Conservation (phyloP, 225 moss, liverwort and hornwort genomes). For the Polytrichum commune region DNA sequence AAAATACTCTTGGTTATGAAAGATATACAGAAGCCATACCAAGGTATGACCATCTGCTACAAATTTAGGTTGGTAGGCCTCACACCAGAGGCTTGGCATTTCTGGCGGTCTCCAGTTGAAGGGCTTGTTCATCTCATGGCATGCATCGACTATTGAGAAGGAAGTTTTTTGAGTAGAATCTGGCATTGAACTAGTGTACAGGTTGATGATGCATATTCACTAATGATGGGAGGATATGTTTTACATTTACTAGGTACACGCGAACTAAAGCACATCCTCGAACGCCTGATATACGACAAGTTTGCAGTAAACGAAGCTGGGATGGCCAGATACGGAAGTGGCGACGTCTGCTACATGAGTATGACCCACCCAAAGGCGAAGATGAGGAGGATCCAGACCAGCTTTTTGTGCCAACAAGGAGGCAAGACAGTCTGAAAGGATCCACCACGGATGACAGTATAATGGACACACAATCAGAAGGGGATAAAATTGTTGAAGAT, state of each 20-base stretch:
- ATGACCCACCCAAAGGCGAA: conserved; percentile 46
- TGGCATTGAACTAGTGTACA: neutral
- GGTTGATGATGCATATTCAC: too few relatives aligned
- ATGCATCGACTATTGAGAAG: neutral
- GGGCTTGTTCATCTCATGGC: too few relatives aligned
- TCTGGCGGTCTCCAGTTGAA: too few relatives aligned
- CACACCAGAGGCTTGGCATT: too few relatives aligned
- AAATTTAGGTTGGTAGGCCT: too few relatives aligned
- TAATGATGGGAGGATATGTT: too few relatives aligned
- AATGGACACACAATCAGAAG: conserved; percentile 23
- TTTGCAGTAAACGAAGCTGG: conserved; percentile 64
- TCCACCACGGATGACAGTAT: conserved; percentile 19
- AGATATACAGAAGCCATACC: conserved; percentile 46
- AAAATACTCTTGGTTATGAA: conserved; percentile 62
- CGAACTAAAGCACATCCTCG: conserved; percentile 45
- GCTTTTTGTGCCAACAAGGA: conserved; percentile 23
- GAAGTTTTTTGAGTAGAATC: neutral
- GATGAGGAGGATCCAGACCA: conserved; percentile 52
- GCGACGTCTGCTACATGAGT: conserved; percentile 59
- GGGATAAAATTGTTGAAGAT: conserved; percentile 23
- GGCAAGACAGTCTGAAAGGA: conserved; percentile 16
- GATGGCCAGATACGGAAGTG: conserved; percentile 70
- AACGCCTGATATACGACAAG: conserved; percentile 52
- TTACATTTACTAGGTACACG: conserved; percentile 26
- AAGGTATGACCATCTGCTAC: conserved; percentile 20